These are phyloP conservation scores for Firmiana major DNA, from an alignment of 345 rosid genomes.

Conservation along the genomic window DNA sequence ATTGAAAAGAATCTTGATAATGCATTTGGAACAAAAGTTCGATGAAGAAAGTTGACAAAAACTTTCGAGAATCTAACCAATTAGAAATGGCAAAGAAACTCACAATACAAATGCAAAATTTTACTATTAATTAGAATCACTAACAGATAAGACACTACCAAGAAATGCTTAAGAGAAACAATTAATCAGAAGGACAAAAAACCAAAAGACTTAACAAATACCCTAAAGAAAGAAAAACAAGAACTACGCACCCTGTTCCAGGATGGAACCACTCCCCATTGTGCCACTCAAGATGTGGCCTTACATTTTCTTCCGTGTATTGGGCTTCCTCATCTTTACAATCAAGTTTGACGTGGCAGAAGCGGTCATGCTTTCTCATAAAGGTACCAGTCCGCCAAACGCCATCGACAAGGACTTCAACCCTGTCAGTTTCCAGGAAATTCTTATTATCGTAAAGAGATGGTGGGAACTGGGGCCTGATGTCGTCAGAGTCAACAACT, in stretches of 20 bases:
- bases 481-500: constrained; percentile 15
- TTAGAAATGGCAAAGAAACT: neutral
- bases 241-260: too few relatives aligned
- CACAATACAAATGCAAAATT: neutral
- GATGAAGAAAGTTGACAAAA: neutral
- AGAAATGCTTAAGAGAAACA: neutral
- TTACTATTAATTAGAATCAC: too few relatives aligned
- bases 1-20: neutral
- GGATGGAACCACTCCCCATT: too few relatives aligned
- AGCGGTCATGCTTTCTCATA: neutral
- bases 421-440: constrained; percentile 9
- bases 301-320: too few relatives aligned
- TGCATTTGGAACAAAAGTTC: neutral
- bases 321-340: too few relatives aligned
- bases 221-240: neutral
- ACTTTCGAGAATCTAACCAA: neutral
- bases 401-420: constrained; percentile 22
- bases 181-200: neutral
- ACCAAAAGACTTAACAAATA: neutral
- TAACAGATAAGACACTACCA: too few relatives aligned
- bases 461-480: constrained; percentile 26
- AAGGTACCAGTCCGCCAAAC: constrained; percentile 24
- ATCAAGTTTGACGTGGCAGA: too few relatives aligned
- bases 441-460: neutral
- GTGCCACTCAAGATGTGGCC: too few relatives aligned